Conservation (phyloP, 2,329 filamentous ascomycete genomes). For the Rhinocladiella similis region DNA sequence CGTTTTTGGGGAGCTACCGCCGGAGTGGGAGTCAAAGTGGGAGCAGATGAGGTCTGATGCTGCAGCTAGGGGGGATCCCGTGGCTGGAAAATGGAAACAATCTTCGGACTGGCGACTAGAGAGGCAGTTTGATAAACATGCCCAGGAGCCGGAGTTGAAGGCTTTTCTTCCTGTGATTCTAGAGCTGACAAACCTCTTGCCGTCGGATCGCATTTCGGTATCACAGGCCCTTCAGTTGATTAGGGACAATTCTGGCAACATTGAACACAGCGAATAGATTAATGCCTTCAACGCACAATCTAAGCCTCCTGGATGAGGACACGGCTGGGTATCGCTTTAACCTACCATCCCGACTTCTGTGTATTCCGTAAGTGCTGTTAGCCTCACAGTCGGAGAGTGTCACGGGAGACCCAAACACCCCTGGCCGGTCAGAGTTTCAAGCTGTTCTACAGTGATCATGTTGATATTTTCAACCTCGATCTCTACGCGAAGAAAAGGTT, state of each 20-base stretch:
- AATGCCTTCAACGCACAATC: neutral
- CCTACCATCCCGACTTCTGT: too few species aligned
- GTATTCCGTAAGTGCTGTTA: too few species aligned
- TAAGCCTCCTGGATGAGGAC: too few species aligned
- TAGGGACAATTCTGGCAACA: neutral
- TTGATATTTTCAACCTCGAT: slow-evolving; percentile 4
- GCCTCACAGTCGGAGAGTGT: too few species aligned
- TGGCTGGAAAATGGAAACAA: slow-evolving; percentile 1
- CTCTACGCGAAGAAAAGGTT: slow-evolving; percentile 2
- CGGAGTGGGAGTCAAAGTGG: slow-evolving; percentile 10
- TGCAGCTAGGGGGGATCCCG: neutral
- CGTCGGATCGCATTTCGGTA: slow-evolving; percentile 5
- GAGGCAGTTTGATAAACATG: slow-evolving; percentile 2
- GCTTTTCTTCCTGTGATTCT: slow-evolving; percentile 1
- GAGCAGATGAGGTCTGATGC: slow-evolving; percentile 2
- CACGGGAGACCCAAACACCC: too few species aligned
- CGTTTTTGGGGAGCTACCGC: slow-evolving; percentile 8
- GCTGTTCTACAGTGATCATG: slow-evolving; percentile 11
- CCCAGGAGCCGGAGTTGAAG: neutral
- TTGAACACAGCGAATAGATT: neutral
- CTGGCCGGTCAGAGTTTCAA: slow-evolving; percentile 11
- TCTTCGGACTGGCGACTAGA: neutral
- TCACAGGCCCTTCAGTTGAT: slow-evolving; percentile 3
- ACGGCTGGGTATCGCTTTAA: too few species aligned
- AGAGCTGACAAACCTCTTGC: neutral